Base-by-base conservation (phyloP, 179 eudicot species). In the Silene vulgaris region DNA sequence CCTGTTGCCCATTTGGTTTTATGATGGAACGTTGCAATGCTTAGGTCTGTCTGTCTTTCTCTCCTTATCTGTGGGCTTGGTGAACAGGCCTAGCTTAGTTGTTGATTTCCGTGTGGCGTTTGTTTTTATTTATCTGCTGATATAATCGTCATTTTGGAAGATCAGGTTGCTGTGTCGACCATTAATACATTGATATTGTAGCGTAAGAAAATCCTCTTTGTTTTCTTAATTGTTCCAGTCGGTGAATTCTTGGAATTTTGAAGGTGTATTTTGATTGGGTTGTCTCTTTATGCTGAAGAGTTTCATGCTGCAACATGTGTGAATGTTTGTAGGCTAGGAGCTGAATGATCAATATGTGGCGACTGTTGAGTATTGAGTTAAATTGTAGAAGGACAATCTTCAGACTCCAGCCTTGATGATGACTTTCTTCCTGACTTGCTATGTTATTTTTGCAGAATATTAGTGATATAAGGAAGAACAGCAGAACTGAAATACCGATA, bases 401-500 rank as follows among this genome's bases (percentile, higher is more conserved):
- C 21, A 48, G 57, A 19, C 69, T 57, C 50, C n/a, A 45, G 19
- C 13, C 23, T 76, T 59, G 45, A 57, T 40, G 43, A 20, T 45
- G 29, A 30, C 61, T 19, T 37, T 30, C 28, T 68, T 30, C 54
- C 40, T 50, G 56, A 73, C 17, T 48, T 67, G 16, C 50, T 40
- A 16, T 70, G 54, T 50, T 70, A 60, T 72, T 61, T 29, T 77
- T 82, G 85, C 90, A 95, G 99, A 95, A 95, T 86, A 92, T 95
- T 73, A 69, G 80, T 83, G 97, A 87, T 80, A 85, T 92, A 74
- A 92, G 94, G 82, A 89, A 84, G 74, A 81, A 76, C 68, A 82
- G 87, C 73, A 89, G 88, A 83, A 85, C 97, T 69, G 85, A 89
- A 82, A 87, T 92, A 62, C 99, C 97, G 63, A 69, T 89, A 65